phyloP scores from a whole-genome alignment of 1,284 basidiomycete species.

The Ganoderma leucocontextum region DNA sequence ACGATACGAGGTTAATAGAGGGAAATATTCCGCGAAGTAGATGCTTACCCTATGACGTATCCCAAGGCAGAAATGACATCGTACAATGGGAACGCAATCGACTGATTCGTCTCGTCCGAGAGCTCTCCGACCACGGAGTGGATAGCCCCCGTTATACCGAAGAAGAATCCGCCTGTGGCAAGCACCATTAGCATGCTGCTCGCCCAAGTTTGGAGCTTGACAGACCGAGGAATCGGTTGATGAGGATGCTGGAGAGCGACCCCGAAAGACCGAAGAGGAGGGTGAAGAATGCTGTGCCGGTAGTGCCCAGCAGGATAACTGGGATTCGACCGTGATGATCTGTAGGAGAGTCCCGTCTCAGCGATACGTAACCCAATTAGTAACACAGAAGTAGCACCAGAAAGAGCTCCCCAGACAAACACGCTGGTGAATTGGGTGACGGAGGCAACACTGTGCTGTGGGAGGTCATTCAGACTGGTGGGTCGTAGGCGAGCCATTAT shows the following conservation, averaged over 20 bases:
- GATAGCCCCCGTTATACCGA: constrained; percentile 68
- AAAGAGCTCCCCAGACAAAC: constrained; percentile 45
- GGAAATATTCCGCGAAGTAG: not conserved
- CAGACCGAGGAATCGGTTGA: constrained; percentile 52
- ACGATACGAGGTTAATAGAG: not conserved
- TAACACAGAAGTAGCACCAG: constrained; percentile 33
- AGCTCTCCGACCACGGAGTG: constrained; percentile 71
- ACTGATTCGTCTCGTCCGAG: constrained; percentile 71
- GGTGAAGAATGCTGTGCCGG: constrained; percentile 58
- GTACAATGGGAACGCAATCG: constrained; percentile 67
- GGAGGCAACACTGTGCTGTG: constrained; percentile 40
- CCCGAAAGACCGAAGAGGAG: constrained; percentile 63
- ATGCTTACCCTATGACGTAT: constrained; percentile 61
- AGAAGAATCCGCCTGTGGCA: constrained; percentile 49
- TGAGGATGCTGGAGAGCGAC: constrained; percentile 53
- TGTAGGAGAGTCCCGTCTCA: constrained; percentile 43
- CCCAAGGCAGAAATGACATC: constrained; percentile 69
- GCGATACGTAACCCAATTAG: too few relatives aligned
- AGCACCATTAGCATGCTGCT: not conserved
- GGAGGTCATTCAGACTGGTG: not conserved
- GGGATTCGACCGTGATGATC: constrained; percentile 68
- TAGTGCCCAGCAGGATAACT: constrained; percentile 61
- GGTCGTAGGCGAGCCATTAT: not conserved
- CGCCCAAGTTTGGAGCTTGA: not conserved
- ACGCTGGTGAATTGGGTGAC: constrained; percentile 45